These are phyloP conservation scores for Gentiana macrophylla DNA, from an alignment of 257 asterid genomes.

Conservation along the genomic window DNA sequence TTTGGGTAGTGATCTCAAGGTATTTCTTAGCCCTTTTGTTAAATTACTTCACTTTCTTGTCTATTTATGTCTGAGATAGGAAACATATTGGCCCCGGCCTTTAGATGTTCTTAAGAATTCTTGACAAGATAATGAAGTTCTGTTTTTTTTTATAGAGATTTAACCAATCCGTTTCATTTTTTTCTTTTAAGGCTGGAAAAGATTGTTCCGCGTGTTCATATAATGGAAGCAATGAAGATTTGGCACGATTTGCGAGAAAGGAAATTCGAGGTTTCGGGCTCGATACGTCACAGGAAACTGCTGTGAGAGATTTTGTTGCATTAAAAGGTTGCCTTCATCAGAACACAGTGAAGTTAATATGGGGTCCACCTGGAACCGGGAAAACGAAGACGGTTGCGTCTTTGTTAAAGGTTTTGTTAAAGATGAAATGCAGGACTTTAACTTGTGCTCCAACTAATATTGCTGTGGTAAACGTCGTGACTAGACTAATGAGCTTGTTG, in stretches of 20 bases:
- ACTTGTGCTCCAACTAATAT: conserved; percentile 73
- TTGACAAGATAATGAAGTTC: too few species aligned
- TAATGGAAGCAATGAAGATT: conserved; percentile 1
- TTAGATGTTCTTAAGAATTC: too few species aligned
- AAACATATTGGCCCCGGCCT: too few species aligned
- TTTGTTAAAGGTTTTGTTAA: conserved; percentile 25
- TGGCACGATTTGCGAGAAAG: conserved; percentile 8
- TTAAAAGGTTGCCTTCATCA: conserved; percentile 35
- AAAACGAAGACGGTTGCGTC: conserved; percentile 55
- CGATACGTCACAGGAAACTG: conserved; percentile 42
- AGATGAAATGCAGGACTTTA: conserved; percentile 40
- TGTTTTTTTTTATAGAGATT: not conserved
- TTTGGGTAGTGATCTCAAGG: conserved; percentile 14
- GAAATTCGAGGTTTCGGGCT: conserved; percentile 19
- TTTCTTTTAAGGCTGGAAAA: conserved; percentile 14
- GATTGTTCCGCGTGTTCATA: conserved; percentile 28
- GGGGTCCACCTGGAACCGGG: conserved; percentile 95
- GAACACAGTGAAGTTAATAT: conserved; percentile 37
- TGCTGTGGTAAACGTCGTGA: conserved; percentile 35
- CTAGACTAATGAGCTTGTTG: conserved; percentile 35
- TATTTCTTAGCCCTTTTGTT: conserved; percentile 1
- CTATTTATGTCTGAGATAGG: not conserved
- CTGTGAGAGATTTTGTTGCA: conserved; percentile 36
- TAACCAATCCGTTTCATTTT: too few species aligned
- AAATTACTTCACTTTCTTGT: too few species aligned